Evolutionary conservation across 352 stramenopile species (phyloP).

Genomic region (Phytophthora crassamura): DNA sequence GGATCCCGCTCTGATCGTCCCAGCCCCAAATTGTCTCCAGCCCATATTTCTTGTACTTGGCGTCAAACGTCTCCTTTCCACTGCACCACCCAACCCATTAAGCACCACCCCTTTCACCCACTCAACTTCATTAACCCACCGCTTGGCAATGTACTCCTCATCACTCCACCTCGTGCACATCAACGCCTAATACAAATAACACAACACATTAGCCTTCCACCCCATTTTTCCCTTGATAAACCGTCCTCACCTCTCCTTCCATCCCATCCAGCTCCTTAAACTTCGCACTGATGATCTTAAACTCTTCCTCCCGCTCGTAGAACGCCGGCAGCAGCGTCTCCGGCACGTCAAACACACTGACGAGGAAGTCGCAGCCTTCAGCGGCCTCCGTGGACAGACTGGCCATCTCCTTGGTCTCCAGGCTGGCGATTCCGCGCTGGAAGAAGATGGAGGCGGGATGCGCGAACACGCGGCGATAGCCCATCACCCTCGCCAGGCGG

Average conservation of each 20-base stretch:
- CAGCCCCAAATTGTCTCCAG: slow-evolving; percentile 94
- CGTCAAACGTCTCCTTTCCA: slow-evolving; percentile 81
- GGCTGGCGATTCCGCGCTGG: slow-evolving; percentile 87
- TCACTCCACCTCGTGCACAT: slow-evolving; percentile 92
- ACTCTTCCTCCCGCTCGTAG: slow-evolving; percentile 90
- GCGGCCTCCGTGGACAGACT: slow-evolving; percentile 82
- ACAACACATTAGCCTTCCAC: background rate
- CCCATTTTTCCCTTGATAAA: background rate
- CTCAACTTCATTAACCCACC: slow-evolving; percentile 28
- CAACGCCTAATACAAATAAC: slow-evolving; percentile 45
- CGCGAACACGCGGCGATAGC: slow-evolving; percentile 91
- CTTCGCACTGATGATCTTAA: slow-evolving; percentile 82
- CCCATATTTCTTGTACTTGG: slow-evolving; percentile 86
- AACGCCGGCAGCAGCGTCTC: slow-evolving; percentile 64
- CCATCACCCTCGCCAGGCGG: slow-evolving; percentile 78
- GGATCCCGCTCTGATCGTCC: slow-evolving; percentile 78
- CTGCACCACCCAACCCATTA: slow-evolving; percentile 36
- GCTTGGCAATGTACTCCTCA: slow-evolving; percentile 78
- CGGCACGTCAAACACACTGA: slow-evolving; percentile 78
- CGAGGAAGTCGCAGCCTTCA: slow-evolving; percentile 63
- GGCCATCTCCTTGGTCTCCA: slow-evolving; percentile 91
- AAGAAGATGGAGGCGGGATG: slow-evolving; percentile 95
- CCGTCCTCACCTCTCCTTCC: slow-evolving; percentile 32
- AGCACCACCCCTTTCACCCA: background rate
- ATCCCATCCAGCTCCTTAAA: slow-evolving; percentile 72